phyloP scores from a whole-genome alignment of 768 basidiomycete genomes.

The Pulveroboletus sp. region DNA sequence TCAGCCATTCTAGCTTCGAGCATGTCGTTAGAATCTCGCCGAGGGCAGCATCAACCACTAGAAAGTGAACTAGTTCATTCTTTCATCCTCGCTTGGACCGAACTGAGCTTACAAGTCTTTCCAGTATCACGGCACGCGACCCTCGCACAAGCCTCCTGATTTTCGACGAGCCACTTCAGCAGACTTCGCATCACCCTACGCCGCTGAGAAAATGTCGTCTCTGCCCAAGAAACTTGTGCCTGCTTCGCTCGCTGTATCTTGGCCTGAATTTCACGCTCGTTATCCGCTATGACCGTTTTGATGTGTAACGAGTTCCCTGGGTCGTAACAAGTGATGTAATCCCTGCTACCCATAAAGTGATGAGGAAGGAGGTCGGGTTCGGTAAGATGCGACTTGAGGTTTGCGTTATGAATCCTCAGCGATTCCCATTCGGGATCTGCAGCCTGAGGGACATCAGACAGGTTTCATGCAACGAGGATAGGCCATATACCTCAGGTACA shows the following conservation, averaged over 20 bases:
- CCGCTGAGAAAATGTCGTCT: slow-evolving; percentile 73
- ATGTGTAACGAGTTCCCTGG: slow-evolving; percentile 85
- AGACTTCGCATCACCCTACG: slow-evolving; percentile 81
- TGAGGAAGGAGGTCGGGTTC: slow-evolving; percentile 51
- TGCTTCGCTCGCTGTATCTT: slow-evolving; percentile 63
- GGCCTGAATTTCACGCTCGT: slow-evolving; percentile 59
- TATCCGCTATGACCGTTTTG: slow-evolving; percentile 71
- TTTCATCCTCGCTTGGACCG: neutral
- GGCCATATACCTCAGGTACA: slow-evolving; percentile 50
- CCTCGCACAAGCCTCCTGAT: slow-evolving; percentile 80
- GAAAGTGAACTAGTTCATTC: slow-evolving; percentile 1
- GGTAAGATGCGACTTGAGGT: slow-evolving; percentile 60
- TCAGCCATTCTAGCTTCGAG: slow-evolving; percentile 89
- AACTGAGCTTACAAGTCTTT: slow-evolving; percentile 70
- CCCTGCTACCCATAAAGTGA: slow-evolving; percentile 40
- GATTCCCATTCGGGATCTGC: slow-evolving; percentile 58
- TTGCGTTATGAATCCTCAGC: slow-evolving; percentile 50
- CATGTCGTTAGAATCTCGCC: slow-evolving; percentile 95
- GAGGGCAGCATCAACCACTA: slow-evolving; percentile 90
- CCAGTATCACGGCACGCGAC: slow-evolving; percentile 93
- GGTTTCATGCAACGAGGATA: neutral
- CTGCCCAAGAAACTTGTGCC: slow-evolving; percentile 71
- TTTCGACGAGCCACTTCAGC: slow-evolving; percentile 88
- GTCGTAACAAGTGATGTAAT: slow-evolving; percentile 88
- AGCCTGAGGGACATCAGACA: slow-evolving; percentile 36